Evolutionary conservation across 225 moss, liverwort and hornwort species (phyloP).

Genomic region (Polytrichum commune): DNA sequence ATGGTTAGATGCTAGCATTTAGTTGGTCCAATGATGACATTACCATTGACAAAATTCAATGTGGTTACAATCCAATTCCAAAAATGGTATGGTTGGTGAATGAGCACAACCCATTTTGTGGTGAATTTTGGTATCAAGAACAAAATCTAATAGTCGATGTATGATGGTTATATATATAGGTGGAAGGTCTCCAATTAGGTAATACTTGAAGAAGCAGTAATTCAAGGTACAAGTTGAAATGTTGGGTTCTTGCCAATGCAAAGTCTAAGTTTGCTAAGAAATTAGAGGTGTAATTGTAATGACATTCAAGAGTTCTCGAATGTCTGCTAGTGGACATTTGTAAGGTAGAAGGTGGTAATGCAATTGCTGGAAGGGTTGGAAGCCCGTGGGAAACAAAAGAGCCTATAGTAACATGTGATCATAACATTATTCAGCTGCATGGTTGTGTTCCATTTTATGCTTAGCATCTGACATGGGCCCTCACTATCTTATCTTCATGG

Average conservation of each 20-base stretch:
- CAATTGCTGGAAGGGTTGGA: not conserved
- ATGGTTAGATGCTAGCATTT: not conserved
- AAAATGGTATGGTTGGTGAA: not conserved
- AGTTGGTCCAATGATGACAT: not conserved
- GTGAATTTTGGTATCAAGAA: not conserved
- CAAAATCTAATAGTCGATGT: not conserved
- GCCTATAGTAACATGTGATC: not conserved
- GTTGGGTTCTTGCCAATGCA: not conserved
- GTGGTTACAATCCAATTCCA: not conserved
- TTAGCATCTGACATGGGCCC: no score
- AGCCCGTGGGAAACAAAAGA: not conserved
- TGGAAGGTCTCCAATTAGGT: not conserved
- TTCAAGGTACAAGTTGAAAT: not conserved
- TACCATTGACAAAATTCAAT: not conserved
- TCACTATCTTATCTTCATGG: no score
- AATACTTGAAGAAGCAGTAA: not conserved
- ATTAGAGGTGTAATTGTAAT: not conserved
- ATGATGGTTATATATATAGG: not conserved
- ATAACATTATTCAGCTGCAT: not conserved
- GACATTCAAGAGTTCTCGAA: not conserved
- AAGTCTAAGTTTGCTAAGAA: not conserved
- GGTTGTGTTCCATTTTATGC: no score
- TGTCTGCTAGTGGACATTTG: no score
- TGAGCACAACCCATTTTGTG: not conserved
- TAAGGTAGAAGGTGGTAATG: no score